A percentile compares a stretch with the other conserved stretches of the same genome.
phyloP scores from a whole-genome alignment of 2,329 filamentous ascomycete species.

The Huntiella moniliformis region DNA sequence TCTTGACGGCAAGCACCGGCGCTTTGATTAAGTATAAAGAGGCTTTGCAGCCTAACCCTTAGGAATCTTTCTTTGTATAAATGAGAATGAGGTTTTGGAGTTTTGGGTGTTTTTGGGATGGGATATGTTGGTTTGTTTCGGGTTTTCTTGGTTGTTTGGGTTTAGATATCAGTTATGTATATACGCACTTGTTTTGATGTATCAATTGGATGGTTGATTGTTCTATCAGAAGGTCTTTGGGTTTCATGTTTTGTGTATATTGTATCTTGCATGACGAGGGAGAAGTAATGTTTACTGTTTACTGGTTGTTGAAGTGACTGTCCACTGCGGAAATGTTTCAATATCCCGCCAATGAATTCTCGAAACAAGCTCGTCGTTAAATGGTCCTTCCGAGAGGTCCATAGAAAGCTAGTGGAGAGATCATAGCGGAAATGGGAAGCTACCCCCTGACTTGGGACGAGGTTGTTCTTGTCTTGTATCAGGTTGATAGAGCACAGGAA shows the following conservation, averaged over 20 bases:
- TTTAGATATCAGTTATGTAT: constrained; percentile 1
- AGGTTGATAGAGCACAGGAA: constrained; percentile 1
- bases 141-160: neutral
- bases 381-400: no score
- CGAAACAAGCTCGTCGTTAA: no score
- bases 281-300: no score
- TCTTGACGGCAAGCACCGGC: constrained; percentile 24
- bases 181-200: neutral
- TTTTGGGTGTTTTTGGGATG: neutral
- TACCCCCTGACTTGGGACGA: neutral
- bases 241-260: no score
- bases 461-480: neutral
- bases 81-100: neutral
- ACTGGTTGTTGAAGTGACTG: no score
- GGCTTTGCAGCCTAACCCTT: neutral
- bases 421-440: constrained; percentile 1
- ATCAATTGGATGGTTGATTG: no score
- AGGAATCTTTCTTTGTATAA: no score
- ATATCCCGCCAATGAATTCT: no score
- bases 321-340: no score
- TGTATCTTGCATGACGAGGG: no score
- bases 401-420: neutral
- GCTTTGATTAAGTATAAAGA: neutral
- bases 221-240: neutral
- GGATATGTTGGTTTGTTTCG: neutral